Percentiles rank a stretch among this genome's conserved stretches.
These are phyloP conservation scores for Crithidia sp. DNA, from an alignment of 208 protist species.

Conservation along the genomic window DNA sequence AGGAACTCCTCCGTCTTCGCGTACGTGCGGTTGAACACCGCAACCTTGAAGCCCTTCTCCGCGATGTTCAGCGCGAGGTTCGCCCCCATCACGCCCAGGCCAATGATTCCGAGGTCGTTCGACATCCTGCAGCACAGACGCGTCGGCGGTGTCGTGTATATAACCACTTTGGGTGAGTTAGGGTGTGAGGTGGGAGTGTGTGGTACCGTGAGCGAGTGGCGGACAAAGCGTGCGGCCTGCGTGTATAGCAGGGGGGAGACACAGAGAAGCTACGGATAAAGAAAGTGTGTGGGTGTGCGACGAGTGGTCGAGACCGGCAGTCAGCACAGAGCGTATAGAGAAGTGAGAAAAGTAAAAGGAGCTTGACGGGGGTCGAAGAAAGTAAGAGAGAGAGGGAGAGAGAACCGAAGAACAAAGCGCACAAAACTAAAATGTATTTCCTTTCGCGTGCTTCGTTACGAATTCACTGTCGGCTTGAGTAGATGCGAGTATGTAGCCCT, in stretches of 20 bases:
- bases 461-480: neutral
- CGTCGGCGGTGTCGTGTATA: too few relatives aligned
- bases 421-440: slow-evolving; percentile 3
- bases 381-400: neutral
- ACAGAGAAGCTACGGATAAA: neutral
- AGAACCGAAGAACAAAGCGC: neutral
- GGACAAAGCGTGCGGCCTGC: neutral
- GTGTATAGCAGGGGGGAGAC: neutral
- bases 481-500: too few relatives aligned
- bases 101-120: slow-evolving; percentile 96
- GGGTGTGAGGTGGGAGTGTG: too few relatives aligned
- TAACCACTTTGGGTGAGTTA: too few relatives aligned
- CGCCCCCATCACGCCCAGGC: slow-evolving; percentile 99
- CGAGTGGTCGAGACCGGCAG: neutral
- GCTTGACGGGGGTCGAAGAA: neutral
- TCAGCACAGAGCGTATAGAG: slow-evolving; percentile 4
- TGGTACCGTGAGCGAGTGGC: too few relatives aligned
- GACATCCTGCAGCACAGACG: slow-evolving; percentile 45
- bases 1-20: slow-evolving; percentile 90
- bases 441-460: slow-evolving; percentile 8
- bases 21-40: slow-evolving; percentile 94
- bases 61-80: slow-evolving; percentile 99
- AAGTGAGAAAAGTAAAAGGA: neutral
- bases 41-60: slow-evolving; percentile 94
- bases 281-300: too few relatives aligned